Conservation (phyloP, 2,329 filamentous ascomycete genomes). For the Colletotrichum tofieldiae region DNA sequence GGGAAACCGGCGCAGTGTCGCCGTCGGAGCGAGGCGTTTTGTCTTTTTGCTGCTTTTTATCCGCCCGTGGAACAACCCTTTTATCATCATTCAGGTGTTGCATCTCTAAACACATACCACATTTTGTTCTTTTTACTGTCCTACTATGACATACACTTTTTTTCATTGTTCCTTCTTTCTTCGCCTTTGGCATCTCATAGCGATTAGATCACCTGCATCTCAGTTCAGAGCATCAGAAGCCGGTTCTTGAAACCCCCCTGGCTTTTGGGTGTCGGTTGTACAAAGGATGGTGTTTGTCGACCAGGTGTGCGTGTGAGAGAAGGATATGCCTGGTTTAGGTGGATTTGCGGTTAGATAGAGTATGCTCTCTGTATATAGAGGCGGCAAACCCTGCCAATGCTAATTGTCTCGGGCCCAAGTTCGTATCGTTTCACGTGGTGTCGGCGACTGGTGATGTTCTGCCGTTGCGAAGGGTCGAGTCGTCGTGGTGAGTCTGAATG, state of each 20-base stretch:
- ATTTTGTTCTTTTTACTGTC: background rate
- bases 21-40: slow-evolving; percentile 33
- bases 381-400: slow-evolving; percentile 14
- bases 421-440: too few species aligned
- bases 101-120: background rate
- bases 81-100: background rate
- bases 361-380: background rate
- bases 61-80: background rate
- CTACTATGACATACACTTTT: background rate
- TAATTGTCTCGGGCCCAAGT: slow-evolving; percentile 19
- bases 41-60: slow-evolving; percentile 2
- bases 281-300: slow-evolving; percentile 6
- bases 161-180: slow-evolving; percentile 6
- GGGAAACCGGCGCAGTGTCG: slow-evolving; percentile 10
- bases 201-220: background rate
- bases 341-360: slow-evolving; percentile 10
- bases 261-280: slow-evolving; percentile 17
- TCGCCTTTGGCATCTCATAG: background rate
- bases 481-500: background rate
- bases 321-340: background rate
- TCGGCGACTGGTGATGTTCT: background rate
- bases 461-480: background rate
- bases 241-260: background rate
- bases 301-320: background rate
- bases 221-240: background rate